These are phyloP conservation scores for Jackrogersella minutella DNA, from an alignment of 495 filamentous ascomycete species.

Conservation along the genomic window DNA sequence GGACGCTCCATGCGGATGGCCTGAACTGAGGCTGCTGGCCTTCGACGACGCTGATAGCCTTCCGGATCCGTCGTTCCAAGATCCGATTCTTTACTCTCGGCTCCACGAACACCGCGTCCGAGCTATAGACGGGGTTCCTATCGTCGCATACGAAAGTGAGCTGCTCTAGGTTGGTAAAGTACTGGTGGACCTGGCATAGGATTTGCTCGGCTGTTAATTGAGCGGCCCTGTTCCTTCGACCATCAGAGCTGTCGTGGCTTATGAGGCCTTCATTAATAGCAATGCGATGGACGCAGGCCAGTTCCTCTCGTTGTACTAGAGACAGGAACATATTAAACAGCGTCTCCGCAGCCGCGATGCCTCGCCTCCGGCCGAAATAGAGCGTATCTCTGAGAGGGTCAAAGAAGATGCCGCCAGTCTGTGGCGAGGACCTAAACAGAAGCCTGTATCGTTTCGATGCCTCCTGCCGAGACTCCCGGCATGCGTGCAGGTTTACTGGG, in stretches of 20 bases:
- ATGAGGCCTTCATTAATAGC: slow-evolving; percentile 42
- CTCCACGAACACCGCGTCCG: slow-evolving; percentile 34
- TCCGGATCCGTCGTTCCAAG: slow-evolving; percentile 28
- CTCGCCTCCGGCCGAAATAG: slow-evolving; percentile 40
- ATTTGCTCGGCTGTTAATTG: slow-evolving; percentile 16
- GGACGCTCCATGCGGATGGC: slow-evolving; percentile 26
- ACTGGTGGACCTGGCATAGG: slow-evolving; percentile 15
- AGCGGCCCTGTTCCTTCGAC: slow-evolving; percentile 1
- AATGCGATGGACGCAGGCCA: slow-evolving; percentile 38
- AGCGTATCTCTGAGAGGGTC: slow-evolving; percentile 39
- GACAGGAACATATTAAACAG: slow-evolving; percentile 32
- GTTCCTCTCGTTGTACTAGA: slow-evolving; percentile 25
- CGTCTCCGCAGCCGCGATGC: slow-evolving; percentile 14
- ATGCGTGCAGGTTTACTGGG: slow-evolving; percentile 41
- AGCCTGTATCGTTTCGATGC: slow-evolving; percentile 33
- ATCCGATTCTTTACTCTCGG: slow-evolving; percentile 20
- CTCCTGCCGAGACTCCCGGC: slow-evolving; percentile 40
- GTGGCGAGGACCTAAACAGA: slow-evolving; percentile 25
- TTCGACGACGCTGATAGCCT: slow-evolving; percentile 9
- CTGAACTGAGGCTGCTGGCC: slow-evolving; percentile 5
- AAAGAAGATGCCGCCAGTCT: slow-evolving; percentile 29
- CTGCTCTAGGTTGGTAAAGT: slow-evolving; percentile 26
- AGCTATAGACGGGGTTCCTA: slow-evolving; percentile 29
- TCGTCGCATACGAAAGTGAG: slow-evolving; percentile 42
- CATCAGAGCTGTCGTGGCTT: neutral